These are phyloP conservation scores for Effrenium voratum DNA, from an alignment of 73 alveolate species.

Conservation along the genomic window DNA sequence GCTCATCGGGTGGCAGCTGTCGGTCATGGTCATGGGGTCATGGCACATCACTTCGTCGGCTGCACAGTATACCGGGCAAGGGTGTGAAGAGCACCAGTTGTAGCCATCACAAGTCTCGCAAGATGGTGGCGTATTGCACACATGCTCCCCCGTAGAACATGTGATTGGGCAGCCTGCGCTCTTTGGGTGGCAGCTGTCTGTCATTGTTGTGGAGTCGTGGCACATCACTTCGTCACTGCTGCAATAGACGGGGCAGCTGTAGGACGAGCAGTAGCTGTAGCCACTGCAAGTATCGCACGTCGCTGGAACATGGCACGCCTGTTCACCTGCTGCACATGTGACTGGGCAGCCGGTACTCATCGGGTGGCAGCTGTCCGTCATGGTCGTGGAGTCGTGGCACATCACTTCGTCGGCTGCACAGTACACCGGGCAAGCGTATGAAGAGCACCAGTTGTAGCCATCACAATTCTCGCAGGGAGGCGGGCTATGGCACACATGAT, in stretches of 20 bases:
- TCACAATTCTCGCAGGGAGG: constrained; percentile 26
- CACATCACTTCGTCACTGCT: neutral
- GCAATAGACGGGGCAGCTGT: neutral
- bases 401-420: neutral
- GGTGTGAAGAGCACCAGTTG: constrained; percentile 23
- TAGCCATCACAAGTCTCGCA: neutral
- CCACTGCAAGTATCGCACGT: neutral
- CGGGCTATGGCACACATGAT: constrained; percentile 29
- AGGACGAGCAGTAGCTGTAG: constrained; percentile 3
- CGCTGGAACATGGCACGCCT: neutral
- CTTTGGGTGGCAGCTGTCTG: constrained; percentile 31
- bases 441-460: constrained; percentile 13
- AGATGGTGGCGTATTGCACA: constrained; percentile 9
- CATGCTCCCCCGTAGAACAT: neutral
- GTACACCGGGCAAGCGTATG: constrained; percentile 13
- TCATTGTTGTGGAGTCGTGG: neutral
- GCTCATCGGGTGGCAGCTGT: too few species aligned
- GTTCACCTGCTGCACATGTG: constrained; percentile 39
- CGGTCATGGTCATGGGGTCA: too few species aligned
- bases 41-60: too few species aligned
- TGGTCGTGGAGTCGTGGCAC: constrained; percentile 17
- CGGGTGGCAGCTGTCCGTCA: constrained; percentile 43
- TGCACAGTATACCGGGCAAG: too few species aligned
- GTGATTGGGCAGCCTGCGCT: constrained; percentile 31
- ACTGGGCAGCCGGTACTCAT: constrained; percentile 34